Conservation (phyloP, 2,329 filamentous ascomycete genomes). For the Seiridium cupressi region DNA sequence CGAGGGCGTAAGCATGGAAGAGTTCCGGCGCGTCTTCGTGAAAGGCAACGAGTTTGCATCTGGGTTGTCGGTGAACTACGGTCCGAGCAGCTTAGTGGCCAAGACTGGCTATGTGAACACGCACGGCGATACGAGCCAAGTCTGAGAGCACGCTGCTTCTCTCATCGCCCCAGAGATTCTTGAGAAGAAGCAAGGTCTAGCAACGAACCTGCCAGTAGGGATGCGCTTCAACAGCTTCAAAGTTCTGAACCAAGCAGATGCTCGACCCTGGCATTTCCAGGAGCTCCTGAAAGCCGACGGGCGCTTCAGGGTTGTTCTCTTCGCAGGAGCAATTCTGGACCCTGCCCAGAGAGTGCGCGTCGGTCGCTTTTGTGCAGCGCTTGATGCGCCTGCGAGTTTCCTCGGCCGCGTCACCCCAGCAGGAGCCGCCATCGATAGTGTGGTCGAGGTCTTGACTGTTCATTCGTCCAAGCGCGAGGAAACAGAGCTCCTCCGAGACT, state of each 20-base stretch:
- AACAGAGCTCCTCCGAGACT: conserved; percentile 47
- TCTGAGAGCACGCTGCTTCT: conserved; percentile 18
- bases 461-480: conserved; percentile 53
- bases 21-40: conserved; percentile 60
- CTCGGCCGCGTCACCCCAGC: conserved; percentile 9
- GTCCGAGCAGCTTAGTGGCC: conserved; percentile 51
- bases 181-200: conserved; percentile 38
- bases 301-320: conserved; percentile 58
- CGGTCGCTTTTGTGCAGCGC: conserved; percentile 42
- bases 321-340: conserved; percentile 55
- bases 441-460: conserved; percentile 61
- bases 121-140: conserved; percentile 43
- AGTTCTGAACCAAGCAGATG: conserved; percentile 55
- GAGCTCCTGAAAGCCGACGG: conserved; percentile 55
- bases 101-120: conserved; percentile 44
- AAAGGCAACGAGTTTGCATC: conserved; percentile 60
- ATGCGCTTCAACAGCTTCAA: conserved; percentile 59
- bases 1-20: conserved; percentile 59
- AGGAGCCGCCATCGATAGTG: conserved; percentile 10
- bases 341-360: conserved; percentile 42
- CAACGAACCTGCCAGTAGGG: conserved; percentile 44
- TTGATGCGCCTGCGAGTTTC: conserved; percentile 30
- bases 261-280: conserved; percentile 58
- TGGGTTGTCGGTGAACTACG: conserved; percentile 57
- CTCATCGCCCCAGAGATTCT: conserved; percentile 13